Evolutionary conservation across 441 rosid species (phyloP).

Genomic region (Eruca vesicaria): DNA sequence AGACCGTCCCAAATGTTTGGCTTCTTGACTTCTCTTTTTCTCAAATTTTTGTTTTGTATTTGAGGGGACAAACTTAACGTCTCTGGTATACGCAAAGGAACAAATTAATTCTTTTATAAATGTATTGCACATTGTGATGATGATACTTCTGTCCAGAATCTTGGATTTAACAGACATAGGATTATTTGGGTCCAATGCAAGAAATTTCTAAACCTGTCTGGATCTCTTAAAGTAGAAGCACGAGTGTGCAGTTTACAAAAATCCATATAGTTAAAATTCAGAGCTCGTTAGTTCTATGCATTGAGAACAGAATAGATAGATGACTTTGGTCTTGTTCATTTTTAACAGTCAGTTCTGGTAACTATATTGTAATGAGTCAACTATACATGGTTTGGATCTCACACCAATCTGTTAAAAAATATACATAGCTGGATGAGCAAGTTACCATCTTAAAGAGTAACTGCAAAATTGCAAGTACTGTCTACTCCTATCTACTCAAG

Average conservation of each 20-base stretch:
- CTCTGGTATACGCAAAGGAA: background rate
- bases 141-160: slow-evolving; percentile 64
- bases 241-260: slow-evolving; percentile 49
- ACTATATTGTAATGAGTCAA: background rate
- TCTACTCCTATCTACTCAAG: background rate
- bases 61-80: slow-evolving; percentile 4
- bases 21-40: slow-evolving; percentile 35
- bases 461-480: too few species aligned
- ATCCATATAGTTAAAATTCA: too few species aligned
- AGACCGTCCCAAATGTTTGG: slow-evolving; percentile 45
- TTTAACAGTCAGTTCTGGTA: background rate
- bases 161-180: slow-evolving; percentile 65
- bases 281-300: too few species aligned
- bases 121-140: slow-evolving; percentile 59
- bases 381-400: background rate
- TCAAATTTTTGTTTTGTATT: background rate
- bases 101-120: slow-evolving; percentile 4
- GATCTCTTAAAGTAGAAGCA: slow-evolving; percentile 57
- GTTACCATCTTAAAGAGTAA: background rate
- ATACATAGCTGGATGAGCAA: background rate
- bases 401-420: background rate
- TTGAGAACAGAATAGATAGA: too few species aligned
- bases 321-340: too few species aligned
- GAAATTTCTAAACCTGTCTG: slow-evolving; percentile 56
- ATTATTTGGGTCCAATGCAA: slow-evolving; percentile 69